Conservation (phyloP, 2,329 filamentous ascomycete species). For the Xylaria polymorpha region DNA sequence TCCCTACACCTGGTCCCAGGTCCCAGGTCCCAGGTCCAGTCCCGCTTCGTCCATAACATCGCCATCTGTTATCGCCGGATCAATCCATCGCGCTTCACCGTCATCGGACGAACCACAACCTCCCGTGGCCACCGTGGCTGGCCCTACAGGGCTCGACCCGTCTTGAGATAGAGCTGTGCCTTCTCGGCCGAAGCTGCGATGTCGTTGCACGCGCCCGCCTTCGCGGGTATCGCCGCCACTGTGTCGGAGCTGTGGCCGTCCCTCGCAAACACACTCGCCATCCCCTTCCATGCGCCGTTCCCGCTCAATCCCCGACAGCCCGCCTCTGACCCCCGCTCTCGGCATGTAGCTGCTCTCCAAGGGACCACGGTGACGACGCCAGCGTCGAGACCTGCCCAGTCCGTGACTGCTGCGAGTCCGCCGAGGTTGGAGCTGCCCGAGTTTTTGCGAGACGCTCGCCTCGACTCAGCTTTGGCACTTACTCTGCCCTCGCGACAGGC, state of each 20-base stretch:
- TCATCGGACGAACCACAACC: slow-evolving; percentile 27
- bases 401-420: slow-evolving; percentile 29
- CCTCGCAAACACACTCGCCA: slow-evolving; percentile 55
- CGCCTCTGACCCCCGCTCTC: slow-evolving; percentile 2
- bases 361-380: slow-evolving; percentile 2
- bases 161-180: slow-evolving; percentile 7
- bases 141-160: slow-evolving; percentile 26
- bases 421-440: slow-evolving; percentile 49
- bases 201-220: slow-evolving; percentile 49
- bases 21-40: background rate
- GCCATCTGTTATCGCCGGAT: slow-evolving; percentile 6
- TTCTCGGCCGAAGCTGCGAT: slow-evolving; percentile 40
- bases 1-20: background rate
- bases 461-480: slow-evolving; percentile 40
- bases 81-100: slow-evolving; percentile 3
- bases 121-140: slow-evolving; percentile 30
- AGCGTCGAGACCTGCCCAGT: slow-evolving; percentile 25
- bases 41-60: background rate
- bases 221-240: slow-evolving; percentile 56
- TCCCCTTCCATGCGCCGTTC: slow-evolving; percentile 51
- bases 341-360: slow-evolving; percentile 9
- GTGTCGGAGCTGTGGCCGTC: slow-evolving; percentile 61
- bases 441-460: slow-evolving; percentile 49
- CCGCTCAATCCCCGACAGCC: slow-evolving; percentile 29
- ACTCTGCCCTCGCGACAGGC: slow-evolving; percentile 34